Percentiles rank a stretch among this genome's conserved stretches.
phyloP scores from a whole-genome alignment of 2,329 filamentous ascomycete species.

The Fusarium solani-melongenae region DNA sequence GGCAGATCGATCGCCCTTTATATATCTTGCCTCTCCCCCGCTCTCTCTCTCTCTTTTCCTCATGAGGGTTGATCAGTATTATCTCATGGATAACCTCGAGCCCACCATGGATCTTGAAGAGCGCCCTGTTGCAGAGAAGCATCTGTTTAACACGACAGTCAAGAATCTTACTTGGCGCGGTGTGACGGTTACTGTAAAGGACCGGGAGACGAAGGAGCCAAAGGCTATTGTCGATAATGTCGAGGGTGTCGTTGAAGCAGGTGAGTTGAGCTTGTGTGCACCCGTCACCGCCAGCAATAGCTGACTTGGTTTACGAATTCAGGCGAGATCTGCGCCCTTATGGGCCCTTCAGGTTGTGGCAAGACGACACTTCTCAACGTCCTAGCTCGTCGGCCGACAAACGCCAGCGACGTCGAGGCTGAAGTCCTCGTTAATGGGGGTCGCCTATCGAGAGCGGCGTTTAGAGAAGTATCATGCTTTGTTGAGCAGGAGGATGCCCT shows the following conservation, averaged over 20 bases:
- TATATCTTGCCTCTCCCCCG: not conserved
- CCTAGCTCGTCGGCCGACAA: conserved; percentile 67
- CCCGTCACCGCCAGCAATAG: not conserved
- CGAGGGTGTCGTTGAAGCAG: conserved; percentile 72
- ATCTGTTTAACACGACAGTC: conserved; percentile 73
- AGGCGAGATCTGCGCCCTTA: conserved; percentile 81
- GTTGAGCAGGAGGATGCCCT: conserved; percentile 91
- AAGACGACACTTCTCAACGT: conserved; percentile 89
- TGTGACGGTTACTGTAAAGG: conserved; percentile 78
- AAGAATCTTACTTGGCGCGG: conserved; percentile 73
- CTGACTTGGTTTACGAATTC: not conserved
- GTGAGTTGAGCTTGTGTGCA: conserved; percentile 37
- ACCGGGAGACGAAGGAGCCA: conserved; percentile 71
- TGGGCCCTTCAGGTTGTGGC: conserved; percentile 80
- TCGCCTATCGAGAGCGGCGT: conserved; percentile 61
- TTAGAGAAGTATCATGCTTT: conserved; percentile 77
- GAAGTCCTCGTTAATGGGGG: conserved; percentile 71
- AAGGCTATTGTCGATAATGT: conserved; percentile 72
- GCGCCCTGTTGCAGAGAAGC: conserved; percentile 51
- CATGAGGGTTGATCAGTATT: conserved; percentile 11
- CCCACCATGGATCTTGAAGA: conserved; percentile 40
- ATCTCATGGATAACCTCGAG: conserved; percentile 5
- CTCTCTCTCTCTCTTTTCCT: not conserved
- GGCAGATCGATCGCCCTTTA: not conserved
- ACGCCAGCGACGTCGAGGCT: conserved; percentile 52